These are phyloP conservation scores for Phytophthora europaea DNA, from an alignment of 352 stramenopile genomes.

Conservation along the genomic window DNA sequence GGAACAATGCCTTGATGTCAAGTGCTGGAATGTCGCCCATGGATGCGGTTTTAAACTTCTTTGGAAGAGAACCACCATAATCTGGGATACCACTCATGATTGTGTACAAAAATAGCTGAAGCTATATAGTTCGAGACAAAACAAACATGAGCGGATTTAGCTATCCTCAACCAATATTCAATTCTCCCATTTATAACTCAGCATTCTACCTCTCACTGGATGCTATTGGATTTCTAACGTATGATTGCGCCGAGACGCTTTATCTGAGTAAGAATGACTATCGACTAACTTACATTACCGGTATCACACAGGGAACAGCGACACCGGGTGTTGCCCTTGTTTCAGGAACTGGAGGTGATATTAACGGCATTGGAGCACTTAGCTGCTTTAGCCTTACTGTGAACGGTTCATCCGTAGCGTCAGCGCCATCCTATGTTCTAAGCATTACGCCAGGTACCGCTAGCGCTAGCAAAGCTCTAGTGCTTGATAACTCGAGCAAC, in stretches of 20 bases:
- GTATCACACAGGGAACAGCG: background rate
- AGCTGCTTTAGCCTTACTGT: no score
- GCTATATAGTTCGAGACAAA: background rate
- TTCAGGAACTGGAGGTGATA: background rate
- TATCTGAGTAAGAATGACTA: background rate
- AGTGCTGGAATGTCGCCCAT: background rate
- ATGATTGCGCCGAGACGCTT: background rate
- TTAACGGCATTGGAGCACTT: no score
- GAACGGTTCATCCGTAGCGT: no score
- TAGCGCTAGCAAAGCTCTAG: no score
- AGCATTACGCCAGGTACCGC: no score
- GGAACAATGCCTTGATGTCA: no score
- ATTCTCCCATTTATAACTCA: background rate
- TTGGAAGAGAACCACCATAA: background rate
- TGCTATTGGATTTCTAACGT: background rate
- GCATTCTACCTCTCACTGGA: background rate
- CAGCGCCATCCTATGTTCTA: no score
- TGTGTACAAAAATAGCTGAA: background rate
- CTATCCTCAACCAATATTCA: background rate
- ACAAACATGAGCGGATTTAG: background rate
- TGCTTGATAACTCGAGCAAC: no score
- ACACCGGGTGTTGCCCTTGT: background rate
- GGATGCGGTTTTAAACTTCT: background rate
- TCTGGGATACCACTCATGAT: slow-evolving; percentile 2
- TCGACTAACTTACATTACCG: background rate